A percentile compares a stretch with the other conserved stretches of the same genome.
Evolutionary conservation across 495 filamentous ascomycete genomes (phyloP).

Genomic region (Talaromyces stipitatus): DNA sequence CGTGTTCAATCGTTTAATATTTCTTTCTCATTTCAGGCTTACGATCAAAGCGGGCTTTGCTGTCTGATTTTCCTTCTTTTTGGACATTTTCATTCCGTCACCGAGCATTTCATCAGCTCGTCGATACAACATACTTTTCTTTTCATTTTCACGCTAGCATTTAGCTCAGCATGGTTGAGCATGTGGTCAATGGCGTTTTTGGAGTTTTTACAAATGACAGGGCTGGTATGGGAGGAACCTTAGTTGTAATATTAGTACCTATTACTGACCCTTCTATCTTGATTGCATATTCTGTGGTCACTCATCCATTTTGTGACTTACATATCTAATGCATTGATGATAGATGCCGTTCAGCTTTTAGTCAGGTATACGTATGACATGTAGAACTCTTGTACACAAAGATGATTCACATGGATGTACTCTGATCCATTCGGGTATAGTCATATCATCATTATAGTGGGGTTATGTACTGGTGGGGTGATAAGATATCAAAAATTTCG

Average conservation of each 20-base stretch:
- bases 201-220: constrained; percentile 11
- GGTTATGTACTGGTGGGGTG: background rate
- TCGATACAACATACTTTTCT: constrained; percentile 9
- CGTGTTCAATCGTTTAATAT: constrained; percentile 14
- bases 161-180: constrained; percentile 14
- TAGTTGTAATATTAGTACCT: constrained; percentile 25
- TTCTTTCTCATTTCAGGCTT: constrained; percentile 19
- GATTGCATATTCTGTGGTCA: constrained; percentile 8
- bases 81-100: constrained; percentile 16
- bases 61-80: constrained; percentile 14
- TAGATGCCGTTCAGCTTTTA: too few species aligned
- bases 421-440: too few species aligned
- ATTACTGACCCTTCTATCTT: constrained; percentile 8
- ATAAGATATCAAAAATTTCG: background rate
- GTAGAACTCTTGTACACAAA: too few species aligned
- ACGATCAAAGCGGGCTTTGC: constrained; percentile 46
- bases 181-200: constrained; percentile 19
- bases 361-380: too few species aligned
- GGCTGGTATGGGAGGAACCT: constrained; percentile 8
- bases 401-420: too few species aligned
- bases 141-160: constrained; percentile 8
- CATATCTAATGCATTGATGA: constrained; percentile 8
- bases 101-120: background rate
- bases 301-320: background rate
- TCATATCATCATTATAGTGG: too few species aligned